Percentiles rank a stretch among this genome's conserved stretches.
Evolutionary conservation across 129 eudicot species (phyloP).

Genomic region (carrot (Daucus carota)): DH1_v3.0 NC_030381.2:52385501-52386000

Average conservation of each 20-base stretch:
- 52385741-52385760: not conserved
- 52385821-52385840: not conserved
- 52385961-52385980: not conserved
- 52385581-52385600: constrained; percentile 45
- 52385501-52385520: constrained; percentile 33
- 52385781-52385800: not conserved
- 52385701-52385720: not conserved
- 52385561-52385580: constrained; percentile 65
- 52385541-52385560: constrained; percentile 65
- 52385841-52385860: not conserved
- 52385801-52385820: not conserved
- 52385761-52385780: not conserved
- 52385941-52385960: not conserved
- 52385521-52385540: constrained; percentile 42
- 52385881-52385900: not conserved
- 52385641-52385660: not conserved
- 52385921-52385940: not conserved
- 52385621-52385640: constrained; percentile 36
- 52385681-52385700: not conserved
- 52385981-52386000: not conserved
- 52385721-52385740: not conserved
- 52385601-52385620: constrained; percentile 54
- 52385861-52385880: not conserved
- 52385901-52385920: not conserved
- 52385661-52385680: not conserved